Percentiles rank a stretch among this genome's conserved stretches.
Evolutionary conservation across 441 rosid genomes (phyloP).

Genomic region (Metrosideros polymorpha): DNA sequence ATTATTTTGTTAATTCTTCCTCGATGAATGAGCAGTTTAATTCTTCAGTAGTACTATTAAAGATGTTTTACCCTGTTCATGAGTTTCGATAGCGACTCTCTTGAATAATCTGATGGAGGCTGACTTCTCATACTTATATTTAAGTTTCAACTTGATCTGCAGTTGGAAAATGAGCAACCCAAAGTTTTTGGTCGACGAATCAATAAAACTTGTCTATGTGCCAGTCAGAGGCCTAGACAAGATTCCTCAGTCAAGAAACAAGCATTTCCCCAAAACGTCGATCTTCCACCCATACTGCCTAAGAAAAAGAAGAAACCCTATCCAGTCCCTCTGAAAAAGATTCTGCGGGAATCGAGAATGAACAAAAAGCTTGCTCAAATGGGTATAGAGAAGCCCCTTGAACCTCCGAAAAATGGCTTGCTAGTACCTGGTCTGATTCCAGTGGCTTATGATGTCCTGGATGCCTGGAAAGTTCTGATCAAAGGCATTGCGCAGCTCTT

Average conservation of each 20-base stretch:
- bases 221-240: conserved; percentile 19
- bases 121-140: background rate
- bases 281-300: conserved; percentile 66
- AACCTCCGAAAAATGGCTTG: conserved; percentile 81
- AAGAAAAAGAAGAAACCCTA: conserved; percentile 84
- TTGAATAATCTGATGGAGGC: background rate
- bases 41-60: background rate
- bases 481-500: conserved; percentile 73
- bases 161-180: conserved; percentile 22
- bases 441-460: conserved; percentile 63
- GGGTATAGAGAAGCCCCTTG: conserved; percentile 77
- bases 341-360: conserved; percentile 46
- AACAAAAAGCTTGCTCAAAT: conserved; percentile 67
- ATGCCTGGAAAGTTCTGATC: conserved; percentile 76
- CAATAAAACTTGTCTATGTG: conserved; percentile 23
- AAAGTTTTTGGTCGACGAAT: conserved; percentile 8
- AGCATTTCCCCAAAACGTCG: conserved; percentile 53
- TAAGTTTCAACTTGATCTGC: conserved; percentile 4
- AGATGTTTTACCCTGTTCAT: background rate
- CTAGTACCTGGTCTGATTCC: conserved; percentile 71
- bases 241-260: conserved; percentile 17
- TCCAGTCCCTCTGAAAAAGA: conserved; percentile 62
- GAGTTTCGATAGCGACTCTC: background rate
- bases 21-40: background rate
- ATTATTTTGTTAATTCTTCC: background rate